phyloP scores from a whole-genome alignment of 108 stramenopile genomes.

The Cyclotella cryptica region DNA sequence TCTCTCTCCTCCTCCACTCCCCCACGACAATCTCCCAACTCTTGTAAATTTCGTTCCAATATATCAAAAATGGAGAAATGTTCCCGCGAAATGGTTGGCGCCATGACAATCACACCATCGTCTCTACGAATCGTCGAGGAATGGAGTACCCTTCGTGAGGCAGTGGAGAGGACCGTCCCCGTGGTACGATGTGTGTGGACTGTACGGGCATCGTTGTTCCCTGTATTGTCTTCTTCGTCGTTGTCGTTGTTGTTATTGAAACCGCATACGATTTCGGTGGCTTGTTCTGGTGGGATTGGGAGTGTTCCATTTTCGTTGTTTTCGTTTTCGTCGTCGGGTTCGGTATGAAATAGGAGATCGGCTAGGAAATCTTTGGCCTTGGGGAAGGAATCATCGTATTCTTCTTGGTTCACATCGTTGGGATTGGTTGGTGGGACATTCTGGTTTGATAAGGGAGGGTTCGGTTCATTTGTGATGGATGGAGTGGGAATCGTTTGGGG shows the following conservation, averaged over 20 bases:
- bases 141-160: slow-evolving; percentile 10
- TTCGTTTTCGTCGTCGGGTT: not conserved
- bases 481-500: not conserved
- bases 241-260: slow-evolving; percentile 38
- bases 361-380: slow-evolving; percentile 30
- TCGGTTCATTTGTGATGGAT: not conserved
- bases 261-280: slow-evolving; percentile 37
- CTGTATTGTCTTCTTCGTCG: slow-evolving; percentile 9
- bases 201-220: slow-evolving; percentile 23
- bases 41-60: slow-evolving; percentile 56
- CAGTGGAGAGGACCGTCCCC: not conserved
- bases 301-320: not conserved
- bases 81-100: slow-evolving; percentile 20
- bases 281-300: slow-evolving; percentile 8
- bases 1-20: not conserved
- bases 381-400: slow-evolving; percentile 11
- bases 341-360: not conserved
- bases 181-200: slow-evolving; percentile 32
- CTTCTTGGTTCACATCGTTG: not conserved
- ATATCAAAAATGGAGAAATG: slow-evolving; percentile 60
- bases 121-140: too few species aligned
- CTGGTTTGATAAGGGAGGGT: not conserved
- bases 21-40: slow-evolving; percentile 36
- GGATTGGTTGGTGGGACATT: not conserved
- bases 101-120: too few species aligned